Evolutionary conservation across 2,329 filamentous ascomycete species (phyloP).

Genomic region (Aspergillus fructus): DNA sequence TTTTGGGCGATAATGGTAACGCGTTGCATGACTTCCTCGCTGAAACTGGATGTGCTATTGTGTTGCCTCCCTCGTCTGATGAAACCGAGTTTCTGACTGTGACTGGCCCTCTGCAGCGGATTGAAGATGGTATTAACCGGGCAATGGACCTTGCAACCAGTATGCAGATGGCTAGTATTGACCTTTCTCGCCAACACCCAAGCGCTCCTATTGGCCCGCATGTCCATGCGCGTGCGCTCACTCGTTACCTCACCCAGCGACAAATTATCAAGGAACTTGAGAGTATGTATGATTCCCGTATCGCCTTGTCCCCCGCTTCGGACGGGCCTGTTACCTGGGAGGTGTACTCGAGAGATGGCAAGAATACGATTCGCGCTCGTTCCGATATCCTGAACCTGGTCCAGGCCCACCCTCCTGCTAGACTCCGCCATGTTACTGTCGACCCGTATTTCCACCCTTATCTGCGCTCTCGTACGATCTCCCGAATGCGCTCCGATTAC

Average conservation of each 20-base stretch:
- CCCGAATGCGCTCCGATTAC: constrained; percentile 42
- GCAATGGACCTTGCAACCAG: constrained; percentile 85
- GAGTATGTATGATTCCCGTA: constrained; percentile 76
- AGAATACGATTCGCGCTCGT: constrained; percentile 61
- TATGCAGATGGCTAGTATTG: constrained; percentile 81
- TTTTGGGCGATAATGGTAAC: constrained; percentile 79
- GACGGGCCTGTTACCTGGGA: constrained; percentile 79
- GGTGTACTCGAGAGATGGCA: constrained; percentile 81
- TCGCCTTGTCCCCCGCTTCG: constrained; percentile 69
- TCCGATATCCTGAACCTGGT: constrained; percentile 51
- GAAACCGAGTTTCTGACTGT: constrained; percentile 83
- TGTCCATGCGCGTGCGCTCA: constrained; percentile 79
- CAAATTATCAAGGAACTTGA: constrained; percentile 81
- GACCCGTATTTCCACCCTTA: constrained; percentile 52
- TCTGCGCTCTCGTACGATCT: constrained; percentile 40
- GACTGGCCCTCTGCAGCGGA: constrained; percentile 72
- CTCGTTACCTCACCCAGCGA: constrained; percentile 80
- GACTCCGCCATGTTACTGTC: constrained; percentile 45
- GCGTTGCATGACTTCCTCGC: constrained; percentile 82
- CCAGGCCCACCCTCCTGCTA: constrained; percentile 48
- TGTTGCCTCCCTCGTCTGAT: constrained; percentile 72
- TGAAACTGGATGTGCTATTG: constrained; percentile 85
- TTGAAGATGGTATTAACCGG: constrained; percentile 74
- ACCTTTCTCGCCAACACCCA: constrained; percentile 76
- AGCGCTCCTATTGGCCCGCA: constrained; percentile 71